Base-by-base conservation (phyloP, 1,139 yeast species). In the Taphrina wiesneri region DNA sequence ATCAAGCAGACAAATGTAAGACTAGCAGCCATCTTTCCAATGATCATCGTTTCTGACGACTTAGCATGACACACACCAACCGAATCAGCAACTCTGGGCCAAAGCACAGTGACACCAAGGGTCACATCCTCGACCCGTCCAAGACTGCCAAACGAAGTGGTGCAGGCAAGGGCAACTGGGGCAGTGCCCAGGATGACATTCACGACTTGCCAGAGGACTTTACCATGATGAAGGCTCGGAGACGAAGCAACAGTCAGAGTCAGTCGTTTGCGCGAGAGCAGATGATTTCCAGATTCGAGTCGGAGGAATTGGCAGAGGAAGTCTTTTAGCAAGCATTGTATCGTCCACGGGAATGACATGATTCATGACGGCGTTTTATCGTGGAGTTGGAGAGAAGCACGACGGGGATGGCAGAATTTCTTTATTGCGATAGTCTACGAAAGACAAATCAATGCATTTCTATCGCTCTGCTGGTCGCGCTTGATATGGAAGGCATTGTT, bases 131-230 rank as follows among this genome's bases (percentile, higher is more conserved):
- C 41, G 64, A 60, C 43, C 64, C 64, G 11, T 28, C 54, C 39
- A 49, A 49, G 39, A 60, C 64, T 17, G 45, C 43, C 51, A 60
- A 60, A 23, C 36, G 51, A 32, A 28, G 47, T 26, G 64, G 64
- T 17, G 30, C 64, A 21, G 64, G 64, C 51, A 49, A 41, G 36
- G 64, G 64, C 64, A 60, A 60, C 45, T 60, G 64, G 64, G 64
- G 64, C 11, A 34, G 57, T 26, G 51, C 57, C 6, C 51, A 51
- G 39, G 64, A 60, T n/a, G 64, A 60, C 43, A 51, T 60, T 28
- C 23, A 52, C 30, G 56, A 51, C 32, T 30, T 60, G 43, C 52
- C 56, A n/a, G 57, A 28, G 23, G 59, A 54, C 47, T 51, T 60
- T 28, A 26, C 56, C 57, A 19, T 49, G 43, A 52, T 60, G 57